Base-by-base conservation (phyloP, 2,329 filamentous ascomycete species). In the Exophiala lecanii-corni region DNA sequence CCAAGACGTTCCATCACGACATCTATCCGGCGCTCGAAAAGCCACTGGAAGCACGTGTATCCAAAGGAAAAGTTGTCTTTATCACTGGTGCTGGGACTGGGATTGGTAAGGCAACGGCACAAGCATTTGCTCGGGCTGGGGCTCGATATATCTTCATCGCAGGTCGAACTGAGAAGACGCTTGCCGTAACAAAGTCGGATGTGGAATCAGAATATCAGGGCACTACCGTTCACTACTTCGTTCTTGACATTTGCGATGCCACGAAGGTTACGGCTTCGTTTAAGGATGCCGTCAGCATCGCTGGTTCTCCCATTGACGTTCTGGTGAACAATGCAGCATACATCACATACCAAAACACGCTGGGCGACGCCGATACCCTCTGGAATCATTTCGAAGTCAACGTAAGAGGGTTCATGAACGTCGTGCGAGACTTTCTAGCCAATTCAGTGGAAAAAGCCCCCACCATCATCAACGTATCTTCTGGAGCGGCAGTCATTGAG, bases 71-170 rank as follows among this genome's bases (percentile, higher is more conserved):
- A 42, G 42, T 39, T n/a, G 50, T 62, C n/a, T 38, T 62, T 15
- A 51, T 62, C 18, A 61, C 58, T 7, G 59, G 60, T 15, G 59
- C 51, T 16, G 53, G 47, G 5, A 42, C 39, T 4, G 58, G 58
- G 7, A 57, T 65, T 12, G 60, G 62, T 5, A 45, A 25, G 9
- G 47, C 41, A 10, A 59, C 55, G 9, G 56, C 56, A 4, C 26
- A 19, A 15, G 40, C 49, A 5, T 62, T 72, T 49, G 60, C 63
- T 6, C 43, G 53, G 1, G 72, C 72, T 0, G 59, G 60, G 0
- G 67, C 67, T 4, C 39, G 57, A 2, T 53, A 49, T 1, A 54
- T 72, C 19, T 59, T 67, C 10, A 58, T 75, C 28, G 45, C 63
- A 2, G 65, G 61, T 6, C 68, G 70, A 3, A 62, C 61, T 2